Evolutionary conservation across 805 yeast genomes (phyloP).

Genomic region (Yamadazyma tumulicola): DNA sequence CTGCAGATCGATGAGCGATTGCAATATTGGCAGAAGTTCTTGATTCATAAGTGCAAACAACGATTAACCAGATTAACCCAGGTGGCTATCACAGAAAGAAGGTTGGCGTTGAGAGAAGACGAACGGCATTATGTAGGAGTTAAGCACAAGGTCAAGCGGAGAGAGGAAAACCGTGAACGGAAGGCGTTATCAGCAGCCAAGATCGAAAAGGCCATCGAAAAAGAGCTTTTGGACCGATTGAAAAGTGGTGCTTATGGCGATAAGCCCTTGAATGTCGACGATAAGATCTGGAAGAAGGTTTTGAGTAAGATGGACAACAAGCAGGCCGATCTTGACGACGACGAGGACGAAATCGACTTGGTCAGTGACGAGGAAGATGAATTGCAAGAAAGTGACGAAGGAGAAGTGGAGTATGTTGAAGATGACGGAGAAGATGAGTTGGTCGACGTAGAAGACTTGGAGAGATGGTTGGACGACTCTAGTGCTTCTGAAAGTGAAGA

Average conservation of each 20-base stretch:
- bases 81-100: conserved; percentile 91
- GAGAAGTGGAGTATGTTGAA: conserved; percentile 86
- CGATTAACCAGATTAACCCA: conserved; percentile 92
- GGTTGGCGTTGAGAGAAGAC: conserved; percentile 84
- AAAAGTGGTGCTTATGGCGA: conserved; percentile 99
- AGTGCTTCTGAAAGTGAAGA: conserved; percentile 35
- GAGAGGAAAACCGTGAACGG: conserved; percentile 92
- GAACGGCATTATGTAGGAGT: conserved; percentile 93
- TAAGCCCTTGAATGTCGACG: conserved; percentile 95
- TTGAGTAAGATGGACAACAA: conserved; percentile 67
- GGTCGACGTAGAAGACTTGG: conserved; percentile 90
- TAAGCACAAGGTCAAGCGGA: conserved; percentile 89
- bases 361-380: conserved; percentile 33
- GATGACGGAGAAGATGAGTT: conserved; percentile 86
- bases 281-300: conserved; percentile 91
- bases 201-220: conserved; percentile 94
- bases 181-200: conserved; percentile 96
- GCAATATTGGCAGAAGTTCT: conserved; percentile 88
- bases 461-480: conserved; percentile 70
- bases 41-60: conserved; percentile 92
- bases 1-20: conserved; percentile 84
- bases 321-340: conserved; percentile 63
- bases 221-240: conserved; percentile 88
- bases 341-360: conserved; percentile 50
- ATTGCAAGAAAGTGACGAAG: conserved; percentile 48